Base-by-base conservation (phyloP, 306 rosid species). In the Adenanthera pavonina region DNA sequence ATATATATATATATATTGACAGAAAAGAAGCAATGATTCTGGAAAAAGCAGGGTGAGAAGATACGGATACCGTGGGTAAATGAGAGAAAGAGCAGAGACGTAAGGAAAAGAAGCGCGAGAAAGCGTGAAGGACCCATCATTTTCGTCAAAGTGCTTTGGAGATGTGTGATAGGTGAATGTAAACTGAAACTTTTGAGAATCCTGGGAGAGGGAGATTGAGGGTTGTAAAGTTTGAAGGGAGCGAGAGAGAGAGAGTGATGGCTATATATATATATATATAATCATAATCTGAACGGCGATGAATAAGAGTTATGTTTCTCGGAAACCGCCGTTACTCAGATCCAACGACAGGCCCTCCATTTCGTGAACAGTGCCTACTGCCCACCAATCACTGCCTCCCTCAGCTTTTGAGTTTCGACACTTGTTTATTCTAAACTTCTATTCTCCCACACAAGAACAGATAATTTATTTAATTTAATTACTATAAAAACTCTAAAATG, bases 121-220 rank as follows among this genome's bases (percentile, higher is more conserved):
- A 92, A 87, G 83, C 82, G 78, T 16, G 89, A 77, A 8, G 66
- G 89, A 80, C 85, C 87, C 98, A 92, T 95, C 20, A 71, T 67
- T 40, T 4, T 25, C 36, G 13, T 86, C 33, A 76, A n/a, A 8
- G 34, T 5, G 68, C 12, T 12, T 61, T 12, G 36, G 81, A 81
- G 69, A 57, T 57, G 85, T 81, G 91, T 57, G 75, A 86, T 33
- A 44, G 68, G 43, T 17, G 75, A 81, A 56, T 60, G 48, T 48
- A 4, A 49, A 52, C 48, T 51, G 20, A 52, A 69, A 61, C 59
- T 64, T 33, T 41, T 7, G 81, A 57, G 67, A 40, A 8, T 40
- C 5, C 2, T 64, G 33, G 8, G 35, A 7, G 46, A 51, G 3
- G 9, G 46, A 35, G 43, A 66, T 67, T 74, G 8, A 25, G 57